Percentiles rank a stretch among this genome's conserved stretches.
These are phyloP conservation scores for Wallacemonas collosoma DNA, from an alignment of 208 protist species.

Conservation along the genomic window DNA sequence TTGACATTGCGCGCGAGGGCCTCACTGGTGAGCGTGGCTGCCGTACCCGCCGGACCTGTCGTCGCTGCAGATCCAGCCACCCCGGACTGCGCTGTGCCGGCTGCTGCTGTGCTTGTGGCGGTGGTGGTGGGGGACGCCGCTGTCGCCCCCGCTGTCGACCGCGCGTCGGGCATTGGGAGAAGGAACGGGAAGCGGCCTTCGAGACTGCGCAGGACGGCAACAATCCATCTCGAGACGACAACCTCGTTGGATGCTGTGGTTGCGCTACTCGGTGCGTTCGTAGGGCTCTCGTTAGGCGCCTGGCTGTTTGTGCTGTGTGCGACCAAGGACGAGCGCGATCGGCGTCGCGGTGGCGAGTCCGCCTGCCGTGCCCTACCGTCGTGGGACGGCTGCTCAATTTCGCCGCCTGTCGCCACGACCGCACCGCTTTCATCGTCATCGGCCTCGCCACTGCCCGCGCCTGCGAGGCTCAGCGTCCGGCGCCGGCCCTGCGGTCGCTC, in stretches of 20 bases:
- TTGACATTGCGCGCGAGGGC: too few species aligned
- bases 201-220: conserved; percentile 39
- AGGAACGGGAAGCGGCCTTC: conserved; percentile 33
- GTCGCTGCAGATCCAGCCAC: too few species aligned
- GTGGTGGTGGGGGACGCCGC: background rate
- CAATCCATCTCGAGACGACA: conserved; percentile 37
- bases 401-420: too few species aligned
- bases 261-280: background rate
- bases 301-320: background rate
- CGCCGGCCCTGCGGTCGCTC: too few species aligned
- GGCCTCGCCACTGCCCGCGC: too few species aligned
- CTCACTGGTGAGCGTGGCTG: too few species aligned
- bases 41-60: too few species aligned
- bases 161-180: background rate
- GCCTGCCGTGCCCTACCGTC: too few species aligned
- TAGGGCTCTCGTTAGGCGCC: background rate
- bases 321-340: background rate
- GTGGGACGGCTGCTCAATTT: too few species aligned
- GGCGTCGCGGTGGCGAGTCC: background rate
- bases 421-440: too few species aligned
- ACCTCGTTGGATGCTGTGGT: conserved; percentile 23
- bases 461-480: too few species aligned
- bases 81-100: background rate
- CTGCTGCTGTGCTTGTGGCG: background rate
- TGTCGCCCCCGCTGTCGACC: background rate